Evolutionary conservation across 2,329 filamentous ascomycete genomes (phyloP).

Genomic region (Epichloe brachyelytri): DNA sequence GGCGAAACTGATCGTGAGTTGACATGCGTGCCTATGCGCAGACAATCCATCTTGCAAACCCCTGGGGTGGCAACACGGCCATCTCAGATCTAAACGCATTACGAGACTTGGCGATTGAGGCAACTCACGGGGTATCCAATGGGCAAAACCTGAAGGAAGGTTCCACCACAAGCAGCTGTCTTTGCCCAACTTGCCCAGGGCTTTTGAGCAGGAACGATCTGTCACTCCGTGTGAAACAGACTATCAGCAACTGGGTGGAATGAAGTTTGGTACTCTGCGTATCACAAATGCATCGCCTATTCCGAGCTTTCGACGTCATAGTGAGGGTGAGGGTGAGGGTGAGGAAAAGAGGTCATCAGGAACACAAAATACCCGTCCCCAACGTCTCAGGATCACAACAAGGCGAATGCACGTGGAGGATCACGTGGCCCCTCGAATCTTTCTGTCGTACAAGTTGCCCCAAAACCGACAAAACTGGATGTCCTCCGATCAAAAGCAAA

Average conservation of each 20-base stretch:
- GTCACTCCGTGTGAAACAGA: slow-evolving; percentile 36
- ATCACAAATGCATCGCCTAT: slow-evolving; percentile 48
- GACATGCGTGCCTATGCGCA: slow-evolving; percentile 34
- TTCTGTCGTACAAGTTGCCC: neutral
- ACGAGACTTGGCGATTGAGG: too few species aligned
- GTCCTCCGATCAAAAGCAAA: neutral
- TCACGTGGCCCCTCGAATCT: neutral
- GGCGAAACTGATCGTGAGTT: neutral
- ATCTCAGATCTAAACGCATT: slow-evolving; percentile 3
- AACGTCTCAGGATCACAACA: neutral
- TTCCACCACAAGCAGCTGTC: slow-evolving; percentile 18
- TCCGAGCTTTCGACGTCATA: slow-evolving; percentile 21
- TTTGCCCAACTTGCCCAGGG: slow-evolving; percentile 15
- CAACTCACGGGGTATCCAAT: too few species aligned
- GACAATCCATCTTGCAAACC: slow-evolving; percentile 34
- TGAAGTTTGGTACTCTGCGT: slow-evolving; percentile 48
- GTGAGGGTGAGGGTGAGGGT: neutral
- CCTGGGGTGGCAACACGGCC: slow-evolving; percentile 34
- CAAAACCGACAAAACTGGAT: neutral
- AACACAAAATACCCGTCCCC: neutral
- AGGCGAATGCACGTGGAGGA: neutral
- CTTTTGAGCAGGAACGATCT: slow-evolving; percentile 13
- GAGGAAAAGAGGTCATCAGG: neutral
- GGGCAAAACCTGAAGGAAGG: neutral
- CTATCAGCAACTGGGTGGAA: slow-evolving; percentile 48